Evolutionary conservation across 1,139 yeast species (phyloP).

Genomic region (Saccharomycopsis hybrid): DNA sequence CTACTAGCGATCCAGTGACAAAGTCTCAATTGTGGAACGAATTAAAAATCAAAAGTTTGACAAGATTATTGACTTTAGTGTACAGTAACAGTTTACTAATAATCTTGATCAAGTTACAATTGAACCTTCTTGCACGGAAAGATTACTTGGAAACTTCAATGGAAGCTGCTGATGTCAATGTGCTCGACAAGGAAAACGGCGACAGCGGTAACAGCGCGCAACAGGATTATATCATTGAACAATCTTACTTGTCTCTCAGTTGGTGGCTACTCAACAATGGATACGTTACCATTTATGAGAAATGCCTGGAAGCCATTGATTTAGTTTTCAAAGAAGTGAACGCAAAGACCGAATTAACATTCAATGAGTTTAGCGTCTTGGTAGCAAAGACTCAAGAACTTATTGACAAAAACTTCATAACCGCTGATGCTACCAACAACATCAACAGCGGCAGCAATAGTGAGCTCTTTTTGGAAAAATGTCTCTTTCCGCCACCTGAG

Average conservation of each 20-base stretch:
- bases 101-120: conserved; percentile 73
- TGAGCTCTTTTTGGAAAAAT: conserved; percentile 27
- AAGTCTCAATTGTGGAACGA: conserved; percentile 85
- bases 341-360: conserved; percentile 65
- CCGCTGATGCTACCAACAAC: conserved; percentile 2
- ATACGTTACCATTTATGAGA: conserved; percentile 53
- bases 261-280: conserved; percentile 96
- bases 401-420: conserved; percentile 29
- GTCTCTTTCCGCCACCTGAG: conserved; percentile 37
- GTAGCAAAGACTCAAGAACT: conserved; percentile 37
- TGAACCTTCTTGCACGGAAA: conserved; percentile 81
- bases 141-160: conserved; percentile 79
- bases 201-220: conserved; percentile 23
- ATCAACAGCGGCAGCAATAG: background rate
- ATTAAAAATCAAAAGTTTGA: conserved; percentile 66
- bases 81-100: conserved; percentile 67
- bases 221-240: conserved; percentile 54
- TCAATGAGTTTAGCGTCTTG: conserved; percentile 52
- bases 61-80: conserved; percentile 65
- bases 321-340: conserved; percentile 56
- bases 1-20: conserved; percentile 36
- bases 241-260: conserved; percentile 76
- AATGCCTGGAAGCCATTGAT: conserved; percentile 52
- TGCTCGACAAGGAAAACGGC: conserved; percentile 17
- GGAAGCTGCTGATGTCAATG: conserved; percentile 44